Evolutionary conservation across 2,329 filamentous ascomycete genomes (phyloP).

Genomic region (Xylaria sp.): DNA sequence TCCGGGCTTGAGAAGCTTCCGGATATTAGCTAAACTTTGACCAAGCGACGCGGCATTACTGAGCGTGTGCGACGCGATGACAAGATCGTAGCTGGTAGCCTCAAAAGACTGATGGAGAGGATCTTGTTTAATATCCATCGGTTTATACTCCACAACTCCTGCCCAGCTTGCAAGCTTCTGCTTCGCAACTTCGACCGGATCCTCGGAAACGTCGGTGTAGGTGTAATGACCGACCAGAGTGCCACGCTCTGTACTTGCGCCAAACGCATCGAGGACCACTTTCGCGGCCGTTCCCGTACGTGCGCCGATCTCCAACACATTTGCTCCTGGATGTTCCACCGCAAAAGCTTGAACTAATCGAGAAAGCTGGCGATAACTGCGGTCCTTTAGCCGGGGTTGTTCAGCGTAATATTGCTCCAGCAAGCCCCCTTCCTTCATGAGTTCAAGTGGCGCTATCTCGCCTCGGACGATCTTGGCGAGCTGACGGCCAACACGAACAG

Average conservation of each 20-base stretch:
- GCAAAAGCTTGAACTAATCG: not conserved
- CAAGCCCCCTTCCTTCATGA: not conserved
- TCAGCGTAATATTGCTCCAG: not conserved
- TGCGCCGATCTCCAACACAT: conserved; percentile 6
- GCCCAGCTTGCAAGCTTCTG: conserved; percentile 22
- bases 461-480: not conserved
- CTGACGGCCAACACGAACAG: not conserved
- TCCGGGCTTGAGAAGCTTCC: conserved; percentile 27
- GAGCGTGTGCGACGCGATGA: conserved; percentile 22
- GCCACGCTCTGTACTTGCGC: conserved; percentile 3
- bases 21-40: conserved; percentile 6
- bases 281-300: conserved; percentile 7
- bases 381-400: not conserved
- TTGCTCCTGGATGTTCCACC: not conserved
- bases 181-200: conserved; percentile 6
- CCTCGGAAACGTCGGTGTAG: conserved; percentile 27
- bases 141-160: conserved; percentile 22
- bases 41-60: not conserved
- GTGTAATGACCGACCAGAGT: conserved; percentile 25
- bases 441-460: not conserved
- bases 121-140: conserved; percentile 29
- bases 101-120: conserved; percentile 19
- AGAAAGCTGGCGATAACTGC: not conserved
- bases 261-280: conserved; percentile 17
- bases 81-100: conserved; percentile 25